Percentiles rank a stretch among this genome's conserved stretches.
Conservation (phyloP, 2,329 filamentous ascomycete species). For the Metarhizium rileyi region DNA sequence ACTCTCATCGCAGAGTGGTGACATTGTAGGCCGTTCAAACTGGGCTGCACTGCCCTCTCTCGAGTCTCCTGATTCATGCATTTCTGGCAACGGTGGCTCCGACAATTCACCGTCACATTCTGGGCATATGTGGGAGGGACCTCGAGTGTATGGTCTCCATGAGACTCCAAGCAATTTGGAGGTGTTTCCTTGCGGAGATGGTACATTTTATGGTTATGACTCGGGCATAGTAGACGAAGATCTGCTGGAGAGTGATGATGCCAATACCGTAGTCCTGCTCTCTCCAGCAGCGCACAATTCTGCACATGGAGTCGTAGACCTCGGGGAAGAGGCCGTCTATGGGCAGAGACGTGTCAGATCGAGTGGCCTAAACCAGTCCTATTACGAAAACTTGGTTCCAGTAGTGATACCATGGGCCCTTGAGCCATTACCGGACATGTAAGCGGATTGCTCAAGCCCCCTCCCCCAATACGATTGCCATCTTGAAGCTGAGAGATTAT, state of each 20-base stretch:
- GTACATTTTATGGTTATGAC: constrained; percentile 1
- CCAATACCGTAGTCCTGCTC: not conserved
- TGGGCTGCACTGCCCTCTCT: not conserved
- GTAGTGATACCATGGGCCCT: constrained; percentile 44
- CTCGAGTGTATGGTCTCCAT: not conserved
- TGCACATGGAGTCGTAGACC: constrained; percentile 16
- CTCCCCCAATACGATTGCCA: not conserved
- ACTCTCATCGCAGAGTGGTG: constrained; percentile 6
- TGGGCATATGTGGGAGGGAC: not conserved
- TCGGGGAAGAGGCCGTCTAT: constrained; percentile 7
- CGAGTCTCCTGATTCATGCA: constrained; percentile 6
- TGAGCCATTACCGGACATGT: constrained; percentile 37
- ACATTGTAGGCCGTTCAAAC: not conserved
- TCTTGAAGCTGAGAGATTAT: not conserved
- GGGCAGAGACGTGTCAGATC: not conserved
- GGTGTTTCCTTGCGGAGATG: not conserved
- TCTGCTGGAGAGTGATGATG: constrained; percentile 1
- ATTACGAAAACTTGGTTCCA: constrained; percentile 61
- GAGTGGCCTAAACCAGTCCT: constrained; percentile 15
- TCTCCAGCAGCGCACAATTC: not conserved
- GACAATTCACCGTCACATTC: constrained; percentile 2
- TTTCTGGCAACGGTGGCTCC: constrained; percentile 1
- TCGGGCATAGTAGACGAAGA: not conserved
- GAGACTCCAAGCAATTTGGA: not conserved
- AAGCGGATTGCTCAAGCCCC: constrained; percentile 7